phyloP scores from a whole-genome alignment of 1,284 basidiomycete species.

The Malassezia sp. region DNA sequence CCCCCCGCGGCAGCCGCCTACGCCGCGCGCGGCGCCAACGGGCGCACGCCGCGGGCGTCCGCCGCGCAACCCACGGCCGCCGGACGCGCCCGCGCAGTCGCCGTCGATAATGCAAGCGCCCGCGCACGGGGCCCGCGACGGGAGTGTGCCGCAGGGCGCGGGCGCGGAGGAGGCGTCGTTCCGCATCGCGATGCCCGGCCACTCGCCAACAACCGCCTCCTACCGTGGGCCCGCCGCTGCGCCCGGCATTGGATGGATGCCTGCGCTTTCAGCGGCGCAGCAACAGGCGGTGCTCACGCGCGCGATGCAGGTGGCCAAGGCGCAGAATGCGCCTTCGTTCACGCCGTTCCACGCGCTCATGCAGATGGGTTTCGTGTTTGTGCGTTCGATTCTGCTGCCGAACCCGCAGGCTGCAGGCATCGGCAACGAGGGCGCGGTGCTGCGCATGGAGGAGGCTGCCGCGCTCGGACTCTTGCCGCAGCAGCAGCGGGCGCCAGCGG shows the following conservation, averaged over 20 bases:
- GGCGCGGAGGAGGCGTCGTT: background rate
- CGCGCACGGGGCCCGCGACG: background rate
- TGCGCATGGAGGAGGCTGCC: slow-evolving; percentile 36
- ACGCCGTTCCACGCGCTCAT: slow-evolving; percentile 31
- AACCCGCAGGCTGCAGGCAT: slow-evolving; percentile 22
- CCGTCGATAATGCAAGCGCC: slow-evolving; percentile 16
- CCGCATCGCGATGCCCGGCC: background rate
- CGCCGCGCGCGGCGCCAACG: slow-evolving; percentile 1
- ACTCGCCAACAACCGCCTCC: background rate
- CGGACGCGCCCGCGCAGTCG: slow-evolving; percentile 23
- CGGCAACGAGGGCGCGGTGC: slow-evolving; percentile 30
- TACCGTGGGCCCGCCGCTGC: too few species aligned
- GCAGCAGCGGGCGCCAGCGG: background rate
- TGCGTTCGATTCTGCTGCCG: slow-evolving; percentile 31
- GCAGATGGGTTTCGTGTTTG: slow-evolving; percentile 39
- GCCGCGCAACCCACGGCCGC: slow-evolving; percentile 17
- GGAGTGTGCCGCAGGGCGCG: background rate
- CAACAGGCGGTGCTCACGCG: slow-evolving; percentile 32
- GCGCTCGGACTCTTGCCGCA: slow-evolving; percentile 31
- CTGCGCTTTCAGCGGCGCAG: slow-evolving; percentile 29
- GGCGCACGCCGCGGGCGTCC: slow-evolving; percentile 15
- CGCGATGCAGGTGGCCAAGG: slow-evolving; percentile 30
- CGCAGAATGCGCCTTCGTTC: slow-evolving; percentile 22
- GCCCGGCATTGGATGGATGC: slow-evolving; percentile 25
- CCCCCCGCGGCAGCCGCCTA: too few species aligned